These are phyloP conservation scores for Trametes gibbosa DNA, from an alignment of 768 basidiomycete genomes.

Conservation along the genomic window DNA sequence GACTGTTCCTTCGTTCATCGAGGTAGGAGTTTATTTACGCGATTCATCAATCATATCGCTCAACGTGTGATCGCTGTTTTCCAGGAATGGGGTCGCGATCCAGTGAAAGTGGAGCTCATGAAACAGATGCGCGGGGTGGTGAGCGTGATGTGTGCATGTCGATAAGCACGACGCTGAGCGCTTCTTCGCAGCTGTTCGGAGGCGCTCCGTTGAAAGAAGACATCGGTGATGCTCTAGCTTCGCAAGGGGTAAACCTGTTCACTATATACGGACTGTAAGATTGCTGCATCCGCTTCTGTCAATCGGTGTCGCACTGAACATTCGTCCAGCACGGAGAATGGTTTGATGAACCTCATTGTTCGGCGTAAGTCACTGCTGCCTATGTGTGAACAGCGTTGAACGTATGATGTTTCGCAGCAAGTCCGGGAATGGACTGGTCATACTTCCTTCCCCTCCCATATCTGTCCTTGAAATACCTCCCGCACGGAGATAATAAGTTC, in stretches of 20 bases:
- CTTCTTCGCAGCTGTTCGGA: slow-evolving; percentile 7
- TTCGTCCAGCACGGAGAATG: slow-evolving; percentile 14
- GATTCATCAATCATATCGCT: too few relatives aligned
- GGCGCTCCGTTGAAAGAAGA: slow-evolving; percentile 12
- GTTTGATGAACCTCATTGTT: slow-evolving; percentile 2
- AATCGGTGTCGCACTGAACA: background rate
- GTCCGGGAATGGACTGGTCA: slow-evolving; percentile 14
- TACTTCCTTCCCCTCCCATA: background rate
- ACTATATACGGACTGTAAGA: slow-evolving; percentile 11
- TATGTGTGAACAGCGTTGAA: background rate
- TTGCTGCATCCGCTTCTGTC: too few relatives aligned
- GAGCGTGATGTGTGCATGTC: background rate
- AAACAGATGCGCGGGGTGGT: slow-evolving; percentile 13
- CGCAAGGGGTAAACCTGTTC: slow-evolving; percentile 8
- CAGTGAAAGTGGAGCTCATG: slow-evolving; percentile 17
- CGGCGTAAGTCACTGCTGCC: slow-evolving; percentile 1
- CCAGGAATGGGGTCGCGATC: slow-evolving; percentile 21
- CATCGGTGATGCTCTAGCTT: slow-evolving; percentile 6
- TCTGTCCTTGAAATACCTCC: background rate
- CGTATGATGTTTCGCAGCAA: background rate
- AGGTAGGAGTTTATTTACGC: slow-evolving; percentile 1
- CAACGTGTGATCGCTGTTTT: too few relatives aligned
- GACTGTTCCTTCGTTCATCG: slow-evolving; percentile 20
- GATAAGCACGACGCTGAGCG: too few relatives aligned
- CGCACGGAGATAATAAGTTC: background rate